These are phyloP conservation scores for Phenoliferia sp. DNA, from an alignment of 1,284 basidiomycete genomes.

Conservation along the genomic window DNA sequence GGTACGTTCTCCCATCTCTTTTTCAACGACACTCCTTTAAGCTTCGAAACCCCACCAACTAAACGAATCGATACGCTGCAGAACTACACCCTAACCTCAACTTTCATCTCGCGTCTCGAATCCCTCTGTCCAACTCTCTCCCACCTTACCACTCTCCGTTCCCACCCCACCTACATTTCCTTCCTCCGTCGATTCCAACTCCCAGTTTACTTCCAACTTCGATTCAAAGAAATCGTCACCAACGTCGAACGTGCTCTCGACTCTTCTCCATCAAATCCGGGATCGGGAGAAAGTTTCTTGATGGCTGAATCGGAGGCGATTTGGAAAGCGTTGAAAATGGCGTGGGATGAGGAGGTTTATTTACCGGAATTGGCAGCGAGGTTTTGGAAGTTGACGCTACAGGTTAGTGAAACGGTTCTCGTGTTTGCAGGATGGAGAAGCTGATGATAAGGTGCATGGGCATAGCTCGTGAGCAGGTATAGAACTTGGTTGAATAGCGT, in stretches of 20 bases:
- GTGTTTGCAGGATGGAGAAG: neutral
- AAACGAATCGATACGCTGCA: slow-evolving; percentile 32
- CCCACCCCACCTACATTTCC: slow-evolving; percentile 61
- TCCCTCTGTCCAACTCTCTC: slow-evolving; percentile 69
- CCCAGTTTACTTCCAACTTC: slow-evolving; percentile 91
- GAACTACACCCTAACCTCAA: slow-evolving; percentile 78
- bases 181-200: slow-evolving; percentile 91
- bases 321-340: slow-evolving; percentile 55
- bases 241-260: slow-evolving; percentile 58
- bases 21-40: neutral
- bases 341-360: slow-evolving; percentile 80
- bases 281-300: slow-evolving; percentile 38
- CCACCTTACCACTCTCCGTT: slow-evolving; percentile 64
- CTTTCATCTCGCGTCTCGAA: slow-evolving; percentile 80
- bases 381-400: slow-evolving; percentile 83
- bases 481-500: slow-evolving; percentile 62
- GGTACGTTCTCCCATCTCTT: slow-evolving; percentile 47
- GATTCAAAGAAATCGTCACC: slow-evolving; percentile 90
- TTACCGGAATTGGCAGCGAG: slow-evolving; percentile 71
- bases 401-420: slow-evolving; percentile 53
- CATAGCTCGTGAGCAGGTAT: slow-evolving; percentile 70
- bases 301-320: slow-evolving; percentile 60
- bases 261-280: slow-evolving; percentile 10
- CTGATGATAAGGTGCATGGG: neutral
- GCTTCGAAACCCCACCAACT: neutral